Conservation (phyloP, 2,329 filamentous ascomycete genomes). For the Fusarium heterosporum region DNA sequence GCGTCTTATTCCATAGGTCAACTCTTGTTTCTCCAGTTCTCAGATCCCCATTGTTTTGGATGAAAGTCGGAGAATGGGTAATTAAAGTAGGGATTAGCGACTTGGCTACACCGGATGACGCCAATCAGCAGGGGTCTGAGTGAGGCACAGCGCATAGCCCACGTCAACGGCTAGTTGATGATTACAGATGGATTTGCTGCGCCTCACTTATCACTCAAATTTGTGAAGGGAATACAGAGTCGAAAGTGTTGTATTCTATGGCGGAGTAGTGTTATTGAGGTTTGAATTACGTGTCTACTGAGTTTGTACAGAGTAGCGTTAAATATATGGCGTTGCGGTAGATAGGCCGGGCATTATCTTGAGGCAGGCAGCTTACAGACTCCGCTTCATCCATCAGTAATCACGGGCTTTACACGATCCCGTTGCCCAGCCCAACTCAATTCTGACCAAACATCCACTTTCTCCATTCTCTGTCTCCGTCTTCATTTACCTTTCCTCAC, state of each 20-base stretch:
- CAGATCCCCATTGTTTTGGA: constrained; percentile 6
- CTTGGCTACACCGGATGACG: not conserved
- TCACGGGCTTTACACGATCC: constrained; percentile 31
- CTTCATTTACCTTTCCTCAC: not conserved
- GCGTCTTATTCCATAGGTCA: not conserved
- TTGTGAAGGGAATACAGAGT: not conserved
- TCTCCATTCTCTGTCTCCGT: not conserved
- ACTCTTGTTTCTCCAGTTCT: constrained; percentile 14
- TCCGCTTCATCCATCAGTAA: constrained; percentile 11
- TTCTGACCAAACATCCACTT: constrained; percentile 34
- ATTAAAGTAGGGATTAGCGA: constrained; percentile 35
- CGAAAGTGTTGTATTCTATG: not conserved
- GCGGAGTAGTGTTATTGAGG: not conserved
- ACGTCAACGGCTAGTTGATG: constrained; percentile 9
- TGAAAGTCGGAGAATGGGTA: constrained; percentile 7
- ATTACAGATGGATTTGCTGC: constrained; percentile 25
- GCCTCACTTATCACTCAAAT: constrained; percentile 19
- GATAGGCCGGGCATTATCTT: not conserved
- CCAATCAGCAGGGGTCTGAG: constrained; percentile 22
- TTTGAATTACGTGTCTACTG: not conserved
- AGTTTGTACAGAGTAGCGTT: not conserved
- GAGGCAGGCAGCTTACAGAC: constrained; percentile 10
- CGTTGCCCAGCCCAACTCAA: constrained; percentile 27
- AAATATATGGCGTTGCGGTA: not conserved
- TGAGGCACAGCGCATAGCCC: constrained; percentile 6